Evolutionary conservation across 495 filamentous ascomycete genomes (phyloP), one percentile per base, ranked within the genome.

Genomic region (Xylaria venustula): DNA sequence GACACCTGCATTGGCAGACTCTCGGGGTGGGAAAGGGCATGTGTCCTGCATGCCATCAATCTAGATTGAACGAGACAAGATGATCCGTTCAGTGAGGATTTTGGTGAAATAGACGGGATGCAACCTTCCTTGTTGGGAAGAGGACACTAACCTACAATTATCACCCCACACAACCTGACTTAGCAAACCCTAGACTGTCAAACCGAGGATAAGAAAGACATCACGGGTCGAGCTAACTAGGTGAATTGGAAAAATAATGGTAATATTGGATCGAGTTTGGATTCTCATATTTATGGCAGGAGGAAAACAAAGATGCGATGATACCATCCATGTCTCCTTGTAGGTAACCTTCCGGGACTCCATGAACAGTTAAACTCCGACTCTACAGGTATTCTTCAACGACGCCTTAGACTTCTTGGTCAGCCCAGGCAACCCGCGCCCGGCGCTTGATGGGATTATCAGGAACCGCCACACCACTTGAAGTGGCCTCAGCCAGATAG

Each of bases 71-170:
- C 22, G 17, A 7, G 9, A 45, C 45, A 40, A 55, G 45, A 45
- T 40, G 5, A 7, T 30, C 37, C 34, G 26, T 22, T 34, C n/a
- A n/a, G 17, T 34, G 26, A 55, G 40, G 40, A 34, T 19, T n/a
- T n/a, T 9, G n/a, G 22, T 44, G 36, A 36, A 42, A 42, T 41
- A 23, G 23, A 14, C n/a, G 40, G 20, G 25, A 55, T 55, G 52
- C 19, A 55, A 55, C 52, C 52, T 55, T 55, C 52, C 52, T n/a
- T 7, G 32, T 55, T 44, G 40, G 52, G 52, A 55, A 50, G 3
- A 41, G 1, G 37, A 9, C 9, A 41, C 34, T 8, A 54, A 44
- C 17, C n/a, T 20, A 20, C 37, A 8, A 40, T 12, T 12, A 40
- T 40, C 37, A 7, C 37, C 37, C 6, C 14, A 40, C 7, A 40